A percentile compares a stretch with the other conserved stretches of the same genome.
Evolutionary conservation across 129 eudicot genomes (phyloP).

Genomic region (Centella asiatica): DNA sequence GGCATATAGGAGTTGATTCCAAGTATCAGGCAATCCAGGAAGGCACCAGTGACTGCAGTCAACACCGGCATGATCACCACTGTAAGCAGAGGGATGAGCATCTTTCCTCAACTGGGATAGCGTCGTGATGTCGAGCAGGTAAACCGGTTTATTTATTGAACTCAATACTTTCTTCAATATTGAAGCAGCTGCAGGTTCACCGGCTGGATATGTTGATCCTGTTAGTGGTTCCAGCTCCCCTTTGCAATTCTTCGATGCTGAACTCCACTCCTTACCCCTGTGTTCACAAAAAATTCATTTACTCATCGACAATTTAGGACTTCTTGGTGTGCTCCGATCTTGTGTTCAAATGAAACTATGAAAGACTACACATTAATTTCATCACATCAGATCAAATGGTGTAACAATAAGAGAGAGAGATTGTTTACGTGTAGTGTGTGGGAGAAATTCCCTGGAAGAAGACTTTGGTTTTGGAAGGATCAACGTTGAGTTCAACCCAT

Average conservation of each 20-base stretch:
- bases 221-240: conserved; percentile 36
- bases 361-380: background rate
- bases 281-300: background rate
- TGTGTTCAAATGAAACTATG: background rate
- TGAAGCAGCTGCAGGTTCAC: conserved; percentile 29
- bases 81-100: conserved; percentile 49
- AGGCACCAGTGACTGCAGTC: conserved; percentile 76
- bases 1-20: conserved; percentile 60
- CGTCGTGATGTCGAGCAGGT: conserved; percentile 42
- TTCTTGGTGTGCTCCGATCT: background rate
- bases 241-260: conserved; percentile 25
- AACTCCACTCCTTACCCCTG: conserved; percentile 48
- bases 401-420: too few relatives aligned
- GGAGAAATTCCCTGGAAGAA: conserved; percentile 84
- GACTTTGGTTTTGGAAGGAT: conserved; percentile 61
- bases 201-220: conserved; percentile 54
- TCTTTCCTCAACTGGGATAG: conserved; percentile 56
- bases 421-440: conserved; percentile 53
- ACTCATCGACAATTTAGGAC: background rate
- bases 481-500: conserved; percentile 67
- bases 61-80: conserved; percentile 29
- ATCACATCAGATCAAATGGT: too few relatives aligned
- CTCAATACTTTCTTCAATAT: conserved; percentile 30
- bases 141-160: conserved; percentile 29
- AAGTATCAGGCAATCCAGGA: conserved; percentile 61